phyloP scores from a whole-genome alignment of 352 stramenopile genomes.

The Phytophthora capsici region DNA sequence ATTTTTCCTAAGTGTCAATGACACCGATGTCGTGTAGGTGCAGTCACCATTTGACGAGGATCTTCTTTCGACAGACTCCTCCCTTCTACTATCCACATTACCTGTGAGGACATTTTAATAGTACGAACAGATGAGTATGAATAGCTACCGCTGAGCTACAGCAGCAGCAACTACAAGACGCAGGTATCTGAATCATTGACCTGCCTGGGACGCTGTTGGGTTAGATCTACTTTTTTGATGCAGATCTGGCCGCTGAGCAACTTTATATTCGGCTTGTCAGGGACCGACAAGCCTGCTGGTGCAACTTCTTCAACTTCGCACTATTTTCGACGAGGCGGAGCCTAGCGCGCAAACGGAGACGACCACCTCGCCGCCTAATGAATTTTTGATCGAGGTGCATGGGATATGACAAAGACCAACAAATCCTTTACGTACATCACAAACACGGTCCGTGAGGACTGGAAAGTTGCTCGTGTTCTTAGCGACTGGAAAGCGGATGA shows the following conservation, averaged over 20 bases:
- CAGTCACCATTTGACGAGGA: conserved; percentile 37
- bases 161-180: conserved; percentile 23
- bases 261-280: conserved; percentile 78
- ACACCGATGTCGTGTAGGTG: conserved; percentile 40
- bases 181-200: conserved; percentile 53
- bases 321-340: too few species aligned
- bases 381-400: too few species aligned
- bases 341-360: too few species aligned
- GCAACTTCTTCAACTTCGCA: too few species aligned
- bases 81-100: conserved; percentile 28
- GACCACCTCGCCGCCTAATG: too few species aligned
- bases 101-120: conserved; percentile 20
- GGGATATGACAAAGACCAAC: too few species aligned
- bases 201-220: conserved; percentile 65
- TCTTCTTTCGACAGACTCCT: conserved; percentile 24
- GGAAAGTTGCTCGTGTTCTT: too few species aligned
- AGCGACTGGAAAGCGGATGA: too few species aligned
- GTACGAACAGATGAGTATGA: background rate
- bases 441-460: too few species aligned
- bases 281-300: conserved; percentile 49
- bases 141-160: conserved; percentile 16
- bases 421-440: too few species aligned
- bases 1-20: too few species aligned
- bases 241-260: conserved; percentile 76
- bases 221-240: conserved; percentile 67